Conservation (phyloP, 352 stramenopile species). For the Chrysophaeum taylorii region DNA sequence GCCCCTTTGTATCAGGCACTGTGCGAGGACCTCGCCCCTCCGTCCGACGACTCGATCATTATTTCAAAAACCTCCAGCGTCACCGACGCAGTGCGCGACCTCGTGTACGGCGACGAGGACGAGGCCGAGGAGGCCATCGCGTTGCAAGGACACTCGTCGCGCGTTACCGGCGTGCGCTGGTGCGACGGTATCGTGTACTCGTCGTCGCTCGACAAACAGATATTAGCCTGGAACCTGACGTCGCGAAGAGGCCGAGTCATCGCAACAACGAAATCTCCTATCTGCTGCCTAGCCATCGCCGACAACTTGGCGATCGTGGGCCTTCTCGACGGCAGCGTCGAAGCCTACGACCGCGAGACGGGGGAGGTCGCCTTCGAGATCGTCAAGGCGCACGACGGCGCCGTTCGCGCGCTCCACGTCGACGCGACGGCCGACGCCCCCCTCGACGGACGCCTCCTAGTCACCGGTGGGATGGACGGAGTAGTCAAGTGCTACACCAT, state of each 20-base stretch:
- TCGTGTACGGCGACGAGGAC: too few species aligned
- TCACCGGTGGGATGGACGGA: background rate
- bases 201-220: background rate
- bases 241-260: background rate
- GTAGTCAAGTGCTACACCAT: conserved; percentile 1
- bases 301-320: conserved; percentile 1
- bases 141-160: background rate
- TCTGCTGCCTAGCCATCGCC: conserved; percentile 1
- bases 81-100: background rate
- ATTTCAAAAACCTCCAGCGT: background rate
- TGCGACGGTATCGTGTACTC: background rate
- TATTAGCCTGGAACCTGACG: background rate
- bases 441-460: background rate
- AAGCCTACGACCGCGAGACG: background rate
- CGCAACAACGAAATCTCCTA: background rate
- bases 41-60: background rate
- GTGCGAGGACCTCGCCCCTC: background rate
- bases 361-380: background rate
- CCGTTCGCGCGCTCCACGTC: background rate
- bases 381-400: background rate
- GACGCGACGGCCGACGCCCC: background rate
- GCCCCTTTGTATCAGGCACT: background rate
- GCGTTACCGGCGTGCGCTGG: background rate
- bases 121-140: background rate
- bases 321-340: background rate